These are phyloP conservation scores for Coemansia sp. DNA, from an alignment of 371 early-diverging fungal genomes.

Conservation along the genomic window DNA sequence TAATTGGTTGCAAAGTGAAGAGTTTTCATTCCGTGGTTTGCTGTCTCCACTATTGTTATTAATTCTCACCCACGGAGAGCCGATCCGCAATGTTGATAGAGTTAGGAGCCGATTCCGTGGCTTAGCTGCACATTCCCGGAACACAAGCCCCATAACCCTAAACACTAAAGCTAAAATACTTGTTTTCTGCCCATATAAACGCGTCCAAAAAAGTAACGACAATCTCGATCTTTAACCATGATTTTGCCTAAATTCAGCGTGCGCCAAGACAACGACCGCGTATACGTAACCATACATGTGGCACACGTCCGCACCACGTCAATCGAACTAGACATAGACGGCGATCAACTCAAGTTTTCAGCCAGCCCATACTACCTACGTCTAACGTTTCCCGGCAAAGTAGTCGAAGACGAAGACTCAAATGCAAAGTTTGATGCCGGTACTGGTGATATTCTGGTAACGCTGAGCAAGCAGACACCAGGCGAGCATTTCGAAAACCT, in stretches of 20 bases:
- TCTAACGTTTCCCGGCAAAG: slow-evolving; percentile 75
- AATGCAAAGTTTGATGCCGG: slow-evolving; percentile 78
- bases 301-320: slow-evolving; percentile 74
- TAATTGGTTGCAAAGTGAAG: no score
- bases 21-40: no score
- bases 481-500: slow-evolving; percentile 84
- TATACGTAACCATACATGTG: slow-evolving; percentile 72
- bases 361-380: slow-evolving; percentile 56
- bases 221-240: slow-evolving; percentile 56
- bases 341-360: slow-evolving; percentile 40
- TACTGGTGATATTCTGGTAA: slow-evolving; percentile 70
- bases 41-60: no score
- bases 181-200: no score
- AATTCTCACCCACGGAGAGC: no score
- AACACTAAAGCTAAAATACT: no score
- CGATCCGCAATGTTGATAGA: no score
- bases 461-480: slow-evolving; percentile 72
- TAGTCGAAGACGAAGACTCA: slow-evolving; percentile 86
- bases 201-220: not conserved
- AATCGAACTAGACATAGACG: slow-evolving; percentile 45
- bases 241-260: slow-evolving; percentile 87
- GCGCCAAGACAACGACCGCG: slow-evolving; percentile 71
- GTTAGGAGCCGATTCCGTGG: no score
- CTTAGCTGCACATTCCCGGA: no score
- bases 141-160: no score